phyloP scores from a whole-genome alignment of 352 stramenopile species.

The Globisporangium splendens region DNA sequence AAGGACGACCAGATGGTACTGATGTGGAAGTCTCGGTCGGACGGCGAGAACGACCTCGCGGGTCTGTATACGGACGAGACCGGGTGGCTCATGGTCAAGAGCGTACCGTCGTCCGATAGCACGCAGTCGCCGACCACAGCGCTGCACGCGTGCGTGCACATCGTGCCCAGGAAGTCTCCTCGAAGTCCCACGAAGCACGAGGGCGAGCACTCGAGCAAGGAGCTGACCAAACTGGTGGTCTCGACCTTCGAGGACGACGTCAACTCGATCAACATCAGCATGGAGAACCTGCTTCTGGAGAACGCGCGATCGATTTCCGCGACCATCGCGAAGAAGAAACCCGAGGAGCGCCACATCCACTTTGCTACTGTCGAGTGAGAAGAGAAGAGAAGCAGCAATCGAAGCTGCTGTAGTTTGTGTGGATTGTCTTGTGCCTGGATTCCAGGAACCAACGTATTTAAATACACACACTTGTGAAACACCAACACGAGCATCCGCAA shows the following conservation, averaged over 20 bases:
- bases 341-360: not conserved
- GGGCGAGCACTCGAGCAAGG: not conserved
- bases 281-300: constrained; percentile 14
- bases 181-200: not conserved
- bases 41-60: constrained; percentile 8
- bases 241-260: constrained; percentile 16
- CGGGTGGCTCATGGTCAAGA: constrained; percentile 11
- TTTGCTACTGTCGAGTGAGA: not conserved
- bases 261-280: constrained; percentile 17
- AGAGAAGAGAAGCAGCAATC: no score
- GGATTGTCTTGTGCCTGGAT: no score
- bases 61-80: constrained; percentile 10
- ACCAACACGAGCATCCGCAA: no score
- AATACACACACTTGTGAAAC: no score
- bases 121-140: constrained; percentile 1
- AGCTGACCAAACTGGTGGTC: constrained; percentile 7
- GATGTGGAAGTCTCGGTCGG: constrained; percentile 15
- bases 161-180: not conserved
- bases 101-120: constrained; percentile 4
- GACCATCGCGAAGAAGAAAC: not conserved
- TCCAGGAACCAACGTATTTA: no score
- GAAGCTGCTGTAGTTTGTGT: no score
- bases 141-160: constrained; percentile 13
- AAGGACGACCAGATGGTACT: constrained; percentile 9
- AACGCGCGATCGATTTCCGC: not conserved